Conservation (phyloP, 2,329 filamentous ascomycete genomes). For the Exophiala calicioides region DNA sequence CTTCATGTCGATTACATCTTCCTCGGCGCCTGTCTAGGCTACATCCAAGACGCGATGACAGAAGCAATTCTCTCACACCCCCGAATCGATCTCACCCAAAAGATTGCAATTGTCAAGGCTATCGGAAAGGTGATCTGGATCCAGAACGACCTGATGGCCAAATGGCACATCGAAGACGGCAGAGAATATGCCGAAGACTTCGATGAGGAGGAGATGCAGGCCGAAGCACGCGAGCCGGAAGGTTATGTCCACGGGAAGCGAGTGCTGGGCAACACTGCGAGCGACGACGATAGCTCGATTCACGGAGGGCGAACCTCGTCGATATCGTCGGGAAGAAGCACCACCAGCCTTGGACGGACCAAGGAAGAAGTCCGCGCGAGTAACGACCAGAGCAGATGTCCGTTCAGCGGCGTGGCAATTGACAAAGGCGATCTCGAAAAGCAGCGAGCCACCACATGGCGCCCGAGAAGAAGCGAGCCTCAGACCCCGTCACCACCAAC, state of each 20-base stretch:
- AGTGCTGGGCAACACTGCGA: constrained; percentile 44
- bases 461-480: constrained; percentile 10
- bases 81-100: constrained; percentile 64
- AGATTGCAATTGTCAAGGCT: constrained; percentile 73
- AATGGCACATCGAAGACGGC: constrained; percentile 73
- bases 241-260: constrained; percentile 66
- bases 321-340: constrained; percentile 19
- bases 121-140: constrained; percentile 84
- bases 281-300: constrained; percentile 11
- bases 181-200: constrained; percentile 57
- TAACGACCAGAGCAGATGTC: constrained; percentile 16
- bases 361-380: constrained; percentile 16
- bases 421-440: constrained; percentile 10
- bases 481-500: constrained; percentile 3
- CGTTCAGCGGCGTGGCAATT: constrained; percentile 22
- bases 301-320: constrained; percentile 11
- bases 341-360: constrained; percentile 22
- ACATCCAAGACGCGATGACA: constrained; percentile 75
- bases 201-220: constrained; percentile 35
- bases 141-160: constrained; percentile 83
- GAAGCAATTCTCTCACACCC: constrained; percentile 75
- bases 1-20: constrained; percentile 80
- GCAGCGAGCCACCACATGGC: constrained; percentile 21
- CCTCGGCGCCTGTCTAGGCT: constrained; percentile 69
- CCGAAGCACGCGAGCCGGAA: constrained; percentile 58